Conservation (phyloP, 2,329 filamentous ascomycete species). For the Fonsecaea erecta region DNA sequence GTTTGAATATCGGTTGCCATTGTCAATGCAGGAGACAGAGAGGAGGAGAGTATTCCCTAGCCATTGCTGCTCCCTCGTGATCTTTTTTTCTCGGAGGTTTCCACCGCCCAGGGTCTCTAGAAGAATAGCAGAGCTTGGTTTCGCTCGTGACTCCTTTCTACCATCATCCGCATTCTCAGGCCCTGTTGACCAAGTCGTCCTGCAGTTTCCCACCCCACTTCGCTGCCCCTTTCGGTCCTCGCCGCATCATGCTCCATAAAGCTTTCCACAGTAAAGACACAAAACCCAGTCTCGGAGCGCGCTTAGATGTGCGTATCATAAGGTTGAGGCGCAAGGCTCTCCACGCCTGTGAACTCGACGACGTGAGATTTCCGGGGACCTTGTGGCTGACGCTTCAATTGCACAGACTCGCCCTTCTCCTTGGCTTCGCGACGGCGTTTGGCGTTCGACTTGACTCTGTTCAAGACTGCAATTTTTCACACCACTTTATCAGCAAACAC, state of each 20-base stretch:
- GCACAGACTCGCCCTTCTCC: slow-evolving; percentile 80
- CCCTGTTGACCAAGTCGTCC: neutral
- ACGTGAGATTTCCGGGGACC: slow-evolving; percentile 80
- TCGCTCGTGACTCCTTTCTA: neutral
- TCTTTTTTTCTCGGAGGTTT: neutral
- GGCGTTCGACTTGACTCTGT: slow-evolving; percentile 95
- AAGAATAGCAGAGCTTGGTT: neutral
- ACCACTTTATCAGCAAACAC: neutral
- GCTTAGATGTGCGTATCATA: slow-evolving; percentile 98
- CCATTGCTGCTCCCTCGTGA: neutral
- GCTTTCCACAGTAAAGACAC: neutral
- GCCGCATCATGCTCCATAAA: neutral
- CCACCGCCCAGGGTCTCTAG: neutral
- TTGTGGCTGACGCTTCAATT: slow-evolving; percentile 88
- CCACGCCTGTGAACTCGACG: slow-evolving; percentile 74
- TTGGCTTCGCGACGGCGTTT: slow-evolving; percentile 91
- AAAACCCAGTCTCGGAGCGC: slow-evolving; percentile 24
- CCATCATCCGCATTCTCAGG: neutral
- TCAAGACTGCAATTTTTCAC: slow-evolving; percentile 61
- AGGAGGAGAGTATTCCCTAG: neutral
- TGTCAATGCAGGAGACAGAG: neutral
- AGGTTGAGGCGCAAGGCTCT: slow-evolving; percentile 87
- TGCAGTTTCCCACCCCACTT: neutral
- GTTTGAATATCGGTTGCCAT: neutral
- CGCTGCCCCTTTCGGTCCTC: neutral